Conservation (phyloP, 371 early-diverging fungal species). For the Dentiscutata heterogama region DNA sequence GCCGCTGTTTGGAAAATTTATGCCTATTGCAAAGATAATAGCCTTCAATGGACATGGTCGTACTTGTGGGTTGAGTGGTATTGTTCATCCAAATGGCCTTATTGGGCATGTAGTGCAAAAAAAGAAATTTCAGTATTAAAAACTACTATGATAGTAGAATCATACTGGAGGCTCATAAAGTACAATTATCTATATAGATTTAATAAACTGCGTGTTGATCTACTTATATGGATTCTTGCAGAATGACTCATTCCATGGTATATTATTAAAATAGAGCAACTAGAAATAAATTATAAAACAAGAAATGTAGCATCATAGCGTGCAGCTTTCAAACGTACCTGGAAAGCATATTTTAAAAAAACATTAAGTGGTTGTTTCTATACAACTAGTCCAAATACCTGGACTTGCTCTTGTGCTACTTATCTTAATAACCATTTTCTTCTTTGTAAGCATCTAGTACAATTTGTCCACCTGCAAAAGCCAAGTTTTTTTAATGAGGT, state of each 20-base stretch:
- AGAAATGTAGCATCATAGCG: neutral
- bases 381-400: neutral
- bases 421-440: neutral
- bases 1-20: neutral
- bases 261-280: neutral
- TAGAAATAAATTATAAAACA: neutral
- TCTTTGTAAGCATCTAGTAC: neutral
- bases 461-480: too few species aligned
- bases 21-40: neutral
- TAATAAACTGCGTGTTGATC: slow-evolving; percentile 4
- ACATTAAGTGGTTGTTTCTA: neutral
- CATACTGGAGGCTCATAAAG: slow-evolving; percentile 18
- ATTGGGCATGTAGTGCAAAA: slow-evolving; percentile 2
- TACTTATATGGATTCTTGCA: neutral
- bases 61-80: slow-evolving; percentile 22
- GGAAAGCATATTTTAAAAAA: neutral
- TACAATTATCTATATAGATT: slow-evolving; percentile 31
- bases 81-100: neutral
- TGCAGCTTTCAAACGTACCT: neutral
- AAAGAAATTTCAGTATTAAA: neutral
- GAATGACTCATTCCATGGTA: neutral
- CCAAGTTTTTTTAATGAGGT: too few species aligned
- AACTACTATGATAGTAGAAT: slow-evolving; percentile 17
- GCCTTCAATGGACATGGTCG: neutral
- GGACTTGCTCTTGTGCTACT: neutral